Percentiles rank a stretch among this genome's conserved stretches.
phyloP scores from a whole-genome alignment of 352 stramenopile genomes.

The Thalassiosira hispida region DNA sequence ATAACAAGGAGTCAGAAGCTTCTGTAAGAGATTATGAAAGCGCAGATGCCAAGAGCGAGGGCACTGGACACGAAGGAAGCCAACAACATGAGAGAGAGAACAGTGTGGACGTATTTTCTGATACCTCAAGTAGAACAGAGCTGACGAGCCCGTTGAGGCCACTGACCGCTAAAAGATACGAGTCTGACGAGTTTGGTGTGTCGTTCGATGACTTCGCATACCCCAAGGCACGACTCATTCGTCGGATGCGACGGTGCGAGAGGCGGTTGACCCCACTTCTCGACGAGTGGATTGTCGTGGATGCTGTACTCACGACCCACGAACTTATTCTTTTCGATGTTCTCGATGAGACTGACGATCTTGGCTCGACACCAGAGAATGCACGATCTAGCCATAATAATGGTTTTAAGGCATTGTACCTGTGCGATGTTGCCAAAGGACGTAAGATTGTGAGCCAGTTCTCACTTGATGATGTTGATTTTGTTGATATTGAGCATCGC shows the following conservation, averaged over 20 bases:
- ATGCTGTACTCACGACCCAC: slow-evolving; percentile 81
- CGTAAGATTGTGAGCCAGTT: slow-evolving; percentile 74
- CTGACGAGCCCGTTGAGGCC: background rate
- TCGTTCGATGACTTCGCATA: slow-evolving; percentile 59
- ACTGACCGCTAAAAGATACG: background rate
- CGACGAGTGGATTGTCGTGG: slow-evolving; percentile 71
- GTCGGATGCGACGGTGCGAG: slow-evolving; percentile 81
- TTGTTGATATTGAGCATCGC: slow-evolving; percentile 67
- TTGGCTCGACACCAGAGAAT: slow-evolving; percentile 7
- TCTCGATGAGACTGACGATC: slow-evolving; percentile 12
- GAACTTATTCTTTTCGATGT: slow-evolving; percentile 79
- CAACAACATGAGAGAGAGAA: slow-evolving; percentile 10
- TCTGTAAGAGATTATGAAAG: slow-evolving; percentile 17
- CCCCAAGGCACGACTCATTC: slow-evolving; percentile 69
- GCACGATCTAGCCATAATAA: slow-evolving; percentile 39
- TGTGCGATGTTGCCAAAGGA: slow-evolving; percentile 72
- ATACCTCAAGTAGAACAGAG: slow-evolving; percentile 11
- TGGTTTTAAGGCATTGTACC: slow-evolving; percentile 72
- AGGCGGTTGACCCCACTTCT: slow-evolving; percentile 69
- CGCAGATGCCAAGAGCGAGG: slow-evolving; percentile 11
- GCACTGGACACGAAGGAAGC: slow-evolving; percentile 2
- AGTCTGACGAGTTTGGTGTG: slow-evolving; percentile 28
- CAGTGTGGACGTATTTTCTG: slow-evolving; percentile 1
- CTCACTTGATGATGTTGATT: slow-evolving; percentile 65
- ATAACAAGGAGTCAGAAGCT: slow-evolving; percentile 29